These are phyloP conservation scores for Fagus sylvatica DNA, from an alignment of 306 rosid genomes.

Conservation along the genomic window DNA sequence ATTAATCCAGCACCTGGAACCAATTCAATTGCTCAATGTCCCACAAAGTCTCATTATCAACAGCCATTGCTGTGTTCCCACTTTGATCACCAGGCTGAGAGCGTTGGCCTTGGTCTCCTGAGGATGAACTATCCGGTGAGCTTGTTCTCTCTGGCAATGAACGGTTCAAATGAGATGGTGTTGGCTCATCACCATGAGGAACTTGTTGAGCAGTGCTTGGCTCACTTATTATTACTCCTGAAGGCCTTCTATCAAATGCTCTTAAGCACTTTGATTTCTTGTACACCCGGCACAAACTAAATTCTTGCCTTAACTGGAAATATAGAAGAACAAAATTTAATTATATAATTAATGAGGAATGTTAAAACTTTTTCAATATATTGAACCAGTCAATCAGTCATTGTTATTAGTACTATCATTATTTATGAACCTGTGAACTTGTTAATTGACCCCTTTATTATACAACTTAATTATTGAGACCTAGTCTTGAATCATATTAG, in stretches of 20 bases:
- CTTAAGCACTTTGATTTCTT: conserved; percentile 74
- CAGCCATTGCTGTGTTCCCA: conserved; percentile 10
- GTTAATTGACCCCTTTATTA: no score
- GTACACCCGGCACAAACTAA: conserved; percentile 81
- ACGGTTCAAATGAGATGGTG: conserved; percentile 13
- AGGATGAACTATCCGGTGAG: conserved; percentile 59
- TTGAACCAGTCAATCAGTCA: no score
- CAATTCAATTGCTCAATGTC: conserved; percentile 54
- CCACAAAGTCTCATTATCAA: conserved; percentile 44
- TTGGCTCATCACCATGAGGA: conserved; percentile 12
- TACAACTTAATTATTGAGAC: no score
- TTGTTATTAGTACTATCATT: no score
- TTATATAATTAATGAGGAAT: background rate
- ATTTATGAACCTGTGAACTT: no score
- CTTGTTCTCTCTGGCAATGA: conserved; percentile 27
- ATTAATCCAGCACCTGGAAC: conserved; percentile 31
- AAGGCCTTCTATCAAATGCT: conserved; percentile 79
- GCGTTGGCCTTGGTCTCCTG: conserved; percentile 36
- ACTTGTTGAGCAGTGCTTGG: background rate
- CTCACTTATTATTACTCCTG: conserved; percentile 17
- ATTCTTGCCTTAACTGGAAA: conserved; percentile 72
- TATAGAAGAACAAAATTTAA: background rate
- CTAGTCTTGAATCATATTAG: background rate
- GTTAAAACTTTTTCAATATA: background rate
- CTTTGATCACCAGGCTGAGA: conserved; percentile 28